Evolutionary conservation across 768 basidiomycete species (phyloP).

Genomic region (Hygrophorus pudorinus): DNA sequence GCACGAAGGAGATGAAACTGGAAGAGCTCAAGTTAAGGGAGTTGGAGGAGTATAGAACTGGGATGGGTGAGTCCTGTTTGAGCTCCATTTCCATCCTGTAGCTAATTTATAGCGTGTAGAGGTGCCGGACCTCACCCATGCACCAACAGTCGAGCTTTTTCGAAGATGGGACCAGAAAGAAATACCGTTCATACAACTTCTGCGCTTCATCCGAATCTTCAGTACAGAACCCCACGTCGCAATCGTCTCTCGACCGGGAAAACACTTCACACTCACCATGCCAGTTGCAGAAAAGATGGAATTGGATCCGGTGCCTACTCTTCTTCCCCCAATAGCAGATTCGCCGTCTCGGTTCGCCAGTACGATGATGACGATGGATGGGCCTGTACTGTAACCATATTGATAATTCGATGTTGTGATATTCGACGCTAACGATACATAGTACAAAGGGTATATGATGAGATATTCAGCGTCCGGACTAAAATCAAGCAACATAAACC

Average conservation of each 20-base stretch:
- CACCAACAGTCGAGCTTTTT: constrained; percentile 59
- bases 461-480: constrained; percentile 2
- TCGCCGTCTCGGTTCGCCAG: constrained; percentile 20
- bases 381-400: neutral
- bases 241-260: constrained; percentile 52
- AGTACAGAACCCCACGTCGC: constrained; percentile 37
- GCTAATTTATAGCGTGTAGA: constrained; percentile 35
- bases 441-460: constrained; percentile 9
- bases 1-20: constrained; percentile 50
- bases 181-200: constrained; percentile 53
- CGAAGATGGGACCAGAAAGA: constrained; percentile 74
- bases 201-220: constrained; percentile 71
- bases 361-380: constrained; percentile 26
- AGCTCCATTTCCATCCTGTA: constrained; percentile 1
- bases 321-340: constrained; percentile 5
- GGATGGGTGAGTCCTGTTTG: constrained; percentile 49
- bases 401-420: constrained; percentile 13
- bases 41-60: constrained; percentile 65
- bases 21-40: constrained; percentile 67
- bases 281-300: constrained; percentile 5
- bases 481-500: neutral
- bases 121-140: constrained; percentile 69
- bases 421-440: constrained; percentile 7
- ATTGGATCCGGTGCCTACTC: constrained; percentile 1
- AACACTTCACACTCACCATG: constrained; percentile 31